Conservation (phyloP, 2,329 filamentous ascomycete species). For the Diplocarpon rosae region DNA sequence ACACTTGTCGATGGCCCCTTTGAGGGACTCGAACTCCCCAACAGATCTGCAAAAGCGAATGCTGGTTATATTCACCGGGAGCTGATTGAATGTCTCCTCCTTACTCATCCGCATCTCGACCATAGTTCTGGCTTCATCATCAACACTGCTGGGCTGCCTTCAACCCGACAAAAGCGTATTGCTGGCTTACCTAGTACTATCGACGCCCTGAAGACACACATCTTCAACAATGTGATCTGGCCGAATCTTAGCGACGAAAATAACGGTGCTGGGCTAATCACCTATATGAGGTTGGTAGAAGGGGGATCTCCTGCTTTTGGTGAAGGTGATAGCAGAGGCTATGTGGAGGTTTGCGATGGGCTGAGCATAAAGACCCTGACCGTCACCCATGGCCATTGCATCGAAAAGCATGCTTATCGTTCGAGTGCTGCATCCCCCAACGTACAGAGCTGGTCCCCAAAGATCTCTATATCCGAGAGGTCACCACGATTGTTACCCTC, state of each 20-base stretch:
- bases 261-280: slow-evolving; percentile 83
- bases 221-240: slow-evolving; percentile 98
- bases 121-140: slow-evolving; percentile 87
- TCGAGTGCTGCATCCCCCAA: slow-evolving; percentile 23
- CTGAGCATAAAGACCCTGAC: slow-evolving; percentile 80
- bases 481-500: neutral
- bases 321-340: slow-evolving; percentile 68
- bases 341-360: slow-evolving; percentile 79
- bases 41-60: slow-evolving; percentile 59
- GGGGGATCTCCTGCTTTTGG: slow-evolving; percentile 79
- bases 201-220: slow-evolving; percentile 79
- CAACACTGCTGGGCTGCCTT: slow-evolving; percentile 80
- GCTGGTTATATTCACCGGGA: slow-evolving; percentile 68
- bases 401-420: slow-evolving; percentile 58
- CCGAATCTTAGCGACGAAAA: slow-evolving; percentile 95
- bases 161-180: slow-evolving; percentile 71
- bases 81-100: slow-evolving; percentile 77
- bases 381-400: slow-evolving; percentile 84
- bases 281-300: slow-evolving; percentile 78
- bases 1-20: slow-evolving; percentile 63
- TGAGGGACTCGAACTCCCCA: slow-evolving; percentile 61
- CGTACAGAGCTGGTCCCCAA: neutral
- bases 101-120: slow-evolving; percentile 95
- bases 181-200: slow-evolving; percentile 85
- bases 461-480: neutral